A percentile compares a stretch with the other conserved stretches of the same genome.
Evolutionary conservation across 73 alveolate species (phyloP).

Genomic region (Tetrahymena malaccensis): DNA sequence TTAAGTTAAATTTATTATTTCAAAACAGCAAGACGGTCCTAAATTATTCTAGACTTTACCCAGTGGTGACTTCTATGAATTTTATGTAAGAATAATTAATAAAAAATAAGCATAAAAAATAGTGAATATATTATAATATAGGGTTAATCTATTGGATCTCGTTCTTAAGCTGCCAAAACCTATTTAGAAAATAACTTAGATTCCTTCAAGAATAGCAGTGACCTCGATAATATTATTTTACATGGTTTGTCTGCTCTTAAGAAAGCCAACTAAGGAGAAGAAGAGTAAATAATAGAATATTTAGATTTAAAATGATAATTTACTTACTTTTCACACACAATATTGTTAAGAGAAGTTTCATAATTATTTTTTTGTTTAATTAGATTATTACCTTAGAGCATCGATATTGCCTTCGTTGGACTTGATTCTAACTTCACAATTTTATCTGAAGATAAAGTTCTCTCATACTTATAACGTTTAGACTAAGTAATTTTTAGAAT

Average conservation of each 20-base stretch:
- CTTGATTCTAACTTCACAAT: not conserved
- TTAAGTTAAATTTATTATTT: not conserved
- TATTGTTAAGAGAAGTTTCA: not conserved
- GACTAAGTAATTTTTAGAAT: not conserved
- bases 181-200: constrained; percentile 89
- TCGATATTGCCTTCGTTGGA: not conserved
- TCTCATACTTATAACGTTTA: not conserved
- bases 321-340: too few species aligned
- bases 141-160: constrained; percentile 77
- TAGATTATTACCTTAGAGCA: not conserved
- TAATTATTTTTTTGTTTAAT: not conserved
- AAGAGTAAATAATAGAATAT: constrained; percentile 6
- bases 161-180: constrained; percentile 90
- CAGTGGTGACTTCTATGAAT: constrained; percentile 92
- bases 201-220: constrained; percentile 34
- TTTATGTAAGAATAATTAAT: not conserved
- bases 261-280: constrained; percentile 34
- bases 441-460: not conserved
- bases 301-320: not conserved
- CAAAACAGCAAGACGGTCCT: constrained; percentile 68
- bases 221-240: not conserved
- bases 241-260: constrained; percentile 39
- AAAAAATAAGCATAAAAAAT: not conserved
- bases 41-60: constrained; percentile 95
- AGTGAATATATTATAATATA: too few species aligned